A percentile compares a stretch with the other conserved stretches of the same genome.
Conservation (phyloP, 2,329 filamentous ascomycete genomes). For the Chaetomium sp. region DNA sequence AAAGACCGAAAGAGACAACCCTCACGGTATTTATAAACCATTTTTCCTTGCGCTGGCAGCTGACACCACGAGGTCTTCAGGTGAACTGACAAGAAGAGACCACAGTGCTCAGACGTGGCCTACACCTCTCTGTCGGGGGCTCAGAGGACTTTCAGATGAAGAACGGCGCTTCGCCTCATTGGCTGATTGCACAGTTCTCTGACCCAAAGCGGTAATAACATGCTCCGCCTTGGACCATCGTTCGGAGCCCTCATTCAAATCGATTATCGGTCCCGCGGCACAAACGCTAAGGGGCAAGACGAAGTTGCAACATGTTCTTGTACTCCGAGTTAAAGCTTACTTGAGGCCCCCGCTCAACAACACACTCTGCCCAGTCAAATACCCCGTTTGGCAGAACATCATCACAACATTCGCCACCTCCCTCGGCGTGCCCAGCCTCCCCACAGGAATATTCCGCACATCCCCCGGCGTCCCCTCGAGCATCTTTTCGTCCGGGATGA, state of each 20-base stretch:
- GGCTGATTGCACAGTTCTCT: neutral
- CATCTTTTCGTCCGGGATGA: slow-evolving; percentile 60
- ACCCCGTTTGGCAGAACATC: slow-evolving; percentile 25
- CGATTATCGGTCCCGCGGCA: neutral
- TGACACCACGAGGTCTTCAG: no score
- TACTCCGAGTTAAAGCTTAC: slow-evolving; percentile 1
- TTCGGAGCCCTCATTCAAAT: neutral
- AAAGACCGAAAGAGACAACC: neutral
- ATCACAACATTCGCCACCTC: slow-evolving; percentile 63
- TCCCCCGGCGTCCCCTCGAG: slow-evolving; percentile 58
- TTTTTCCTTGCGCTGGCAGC: neutral
- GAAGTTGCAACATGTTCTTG: neutral
- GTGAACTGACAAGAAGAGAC: neutral
- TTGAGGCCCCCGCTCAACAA: slow-evolving; percentile 23
- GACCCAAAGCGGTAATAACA: neutral
- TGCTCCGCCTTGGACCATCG: neutral
- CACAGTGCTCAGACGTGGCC: neutral
- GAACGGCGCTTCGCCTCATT: neutral
- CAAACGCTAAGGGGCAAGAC: neutral
- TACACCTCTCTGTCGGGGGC: no score
- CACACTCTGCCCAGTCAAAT: slow-evolving; percentile 23
- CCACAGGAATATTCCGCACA: slow-evolving; percentile 61
- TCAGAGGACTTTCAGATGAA: neutral
- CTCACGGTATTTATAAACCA: neutral
- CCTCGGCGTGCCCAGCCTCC: slow-evolving; percentile 58